Base-by-base conservation (phyloP, 2,329 filamentous ascomycete genomes). In the Aspergillus ustus region DNA sequence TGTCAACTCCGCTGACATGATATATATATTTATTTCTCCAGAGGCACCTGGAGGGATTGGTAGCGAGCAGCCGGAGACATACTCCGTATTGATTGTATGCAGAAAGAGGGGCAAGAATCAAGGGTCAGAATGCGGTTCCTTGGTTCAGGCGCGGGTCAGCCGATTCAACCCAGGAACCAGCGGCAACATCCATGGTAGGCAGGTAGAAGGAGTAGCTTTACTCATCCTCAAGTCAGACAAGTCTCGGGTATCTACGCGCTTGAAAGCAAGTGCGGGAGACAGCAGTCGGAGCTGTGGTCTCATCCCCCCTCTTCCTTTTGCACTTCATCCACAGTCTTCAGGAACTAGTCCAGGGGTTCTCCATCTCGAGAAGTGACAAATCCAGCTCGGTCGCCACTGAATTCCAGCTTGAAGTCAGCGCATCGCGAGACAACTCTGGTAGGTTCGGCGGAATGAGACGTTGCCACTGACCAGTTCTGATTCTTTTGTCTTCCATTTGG, bases 141-240 rank as follows among this genome's bases (percentile, higher is more conserved):
- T 63, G 59, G 61, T 58, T 59, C 37, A 56, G 28, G 31, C 53
- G 22, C 57, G 61, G 61, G 57, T 61, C 45, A 50, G 48, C 48
- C 48, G 48, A 29, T 50, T 43, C 34, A 29, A 29, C 53, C 54
- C 56, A 63, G 58, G 59, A 37, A 59, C 59, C 46, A 34, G 59
- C 54, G 37, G 34, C 13, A 11, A 31, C 40, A 58, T 37, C 61
- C 62, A 63, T 49, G 57, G 63, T 60, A 25, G 46, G 22, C 15
- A 53, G 20, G 15, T 52, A 50, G n/a, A n/a, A n/a, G n/a, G n/a
- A 58, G 63, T 61, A 9, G 13, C 31, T 34, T 40, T 15, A 40
- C 34, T 40, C 20, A 49, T 49, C 19, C 46, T 29, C 22, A 17
- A 17, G 48, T 50, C 48, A n/a, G 48, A 50, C 48, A 29, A 54